These are phyloP conservation scores for Rhodotorula diobovata DNA, from an alignment of 768 basidiomycete genomes.

Conservation along the genomic window DNA sequence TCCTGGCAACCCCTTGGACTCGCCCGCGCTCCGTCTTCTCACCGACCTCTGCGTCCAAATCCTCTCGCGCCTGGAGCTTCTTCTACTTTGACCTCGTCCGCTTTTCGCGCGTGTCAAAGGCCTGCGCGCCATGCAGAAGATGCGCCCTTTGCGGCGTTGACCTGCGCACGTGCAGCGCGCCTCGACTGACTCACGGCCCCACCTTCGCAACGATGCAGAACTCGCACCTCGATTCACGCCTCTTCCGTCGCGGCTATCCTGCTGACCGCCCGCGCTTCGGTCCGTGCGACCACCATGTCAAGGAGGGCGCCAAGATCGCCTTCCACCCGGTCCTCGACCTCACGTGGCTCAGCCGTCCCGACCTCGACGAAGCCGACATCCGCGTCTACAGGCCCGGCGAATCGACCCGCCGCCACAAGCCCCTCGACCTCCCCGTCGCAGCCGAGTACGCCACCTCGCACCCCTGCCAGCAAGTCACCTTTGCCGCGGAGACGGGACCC, in stretches of 20 bases:
- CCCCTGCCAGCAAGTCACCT: not conserved
- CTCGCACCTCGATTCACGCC: not conserved
- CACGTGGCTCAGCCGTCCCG: not conserved
- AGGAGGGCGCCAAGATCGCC: not conserved
- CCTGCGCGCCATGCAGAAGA: conserved; percentile 3
- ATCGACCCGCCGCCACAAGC: not conserved
- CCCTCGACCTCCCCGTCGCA: not conserved
- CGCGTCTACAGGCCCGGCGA: too few relatives aligned
- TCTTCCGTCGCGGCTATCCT: not conserved
- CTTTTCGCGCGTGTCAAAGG: conserved; percentile 9
- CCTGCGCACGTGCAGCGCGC: too few relatives aligned
- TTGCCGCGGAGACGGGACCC: not conserved
- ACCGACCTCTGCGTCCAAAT: not conserved
- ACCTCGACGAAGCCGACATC: not conserved
- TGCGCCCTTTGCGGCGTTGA: too few relatives aligned
- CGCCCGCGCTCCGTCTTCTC: not conserved
- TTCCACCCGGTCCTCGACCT: conserved; percentile 7
- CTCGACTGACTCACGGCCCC: too few relatives aligned
- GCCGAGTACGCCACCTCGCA: conserved; percentile 10
- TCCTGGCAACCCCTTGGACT: not conserved
- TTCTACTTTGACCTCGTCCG: conserved; percentile 7
- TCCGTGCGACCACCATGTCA: not conserved
- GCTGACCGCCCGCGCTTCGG: not conserved
- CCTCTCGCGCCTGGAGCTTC: not conserved
- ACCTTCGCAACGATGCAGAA: not conserved